Evolutionary conservation across 441 rosid species (phyloP).

Genomic region (Populus trichocarpa): DNA sequence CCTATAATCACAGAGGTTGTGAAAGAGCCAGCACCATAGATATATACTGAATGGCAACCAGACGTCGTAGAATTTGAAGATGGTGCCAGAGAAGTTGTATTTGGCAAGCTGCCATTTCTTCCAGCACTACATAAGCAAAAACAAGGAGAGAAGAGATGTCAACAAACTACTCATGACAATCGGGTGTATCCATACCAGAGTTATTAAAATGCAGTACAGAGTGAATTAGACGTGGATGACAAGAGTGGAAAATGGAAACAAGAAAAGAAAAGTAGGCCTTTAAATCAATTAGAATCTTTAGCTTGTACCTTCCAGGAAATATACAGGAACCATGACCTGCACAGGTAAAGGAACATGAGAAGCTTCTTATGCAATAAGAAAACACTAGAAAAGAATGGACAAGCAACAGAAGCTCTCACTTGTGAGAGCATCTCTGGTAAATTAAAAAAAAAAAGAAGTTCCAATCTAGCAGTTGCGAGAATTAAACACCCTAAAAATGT

Average conservation of each 20-base stretch:
- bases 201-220: neutral
- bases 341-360: constrained; percentile 20
- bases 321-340: constrained; percentile 77
- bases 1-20: constrained; percentile 48
- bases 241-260: neutral
- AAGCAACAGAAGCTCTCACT: neutral
- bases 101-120: constrained; percentile 62
- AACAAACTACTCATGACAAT: constrained; percentile 10
- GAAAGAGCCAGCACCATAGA: constrained; percentile 28
- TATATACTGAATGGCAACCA: constrained; percentile 34
- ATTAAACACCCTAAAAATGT: neutral
- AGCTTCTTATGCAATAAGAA: neutral
- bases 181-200: neutral
- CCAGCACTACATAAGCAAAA: constrained; percentile 48
- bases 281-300: neutral
- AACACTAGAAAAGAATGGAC: too few species aligned
- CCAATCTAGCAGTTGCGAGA: neutral
- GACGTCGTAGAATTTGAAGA: constrained; percentile 71
- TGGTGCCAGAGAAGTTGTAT: constrained; percentile 66
- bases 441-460: neutral
- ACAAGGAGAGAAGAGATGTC: constrained; percentile 7
- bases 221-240: too few species aligned
- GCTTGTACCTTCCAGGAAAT: constrained; percentile 83
- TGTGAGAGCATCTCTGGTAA: neutral
- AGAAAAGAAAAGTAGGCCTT: neutral